phyloP scores from a whole-genome alignment of 345 rosid genomes.

The Clarkia xantiana region DNA sequence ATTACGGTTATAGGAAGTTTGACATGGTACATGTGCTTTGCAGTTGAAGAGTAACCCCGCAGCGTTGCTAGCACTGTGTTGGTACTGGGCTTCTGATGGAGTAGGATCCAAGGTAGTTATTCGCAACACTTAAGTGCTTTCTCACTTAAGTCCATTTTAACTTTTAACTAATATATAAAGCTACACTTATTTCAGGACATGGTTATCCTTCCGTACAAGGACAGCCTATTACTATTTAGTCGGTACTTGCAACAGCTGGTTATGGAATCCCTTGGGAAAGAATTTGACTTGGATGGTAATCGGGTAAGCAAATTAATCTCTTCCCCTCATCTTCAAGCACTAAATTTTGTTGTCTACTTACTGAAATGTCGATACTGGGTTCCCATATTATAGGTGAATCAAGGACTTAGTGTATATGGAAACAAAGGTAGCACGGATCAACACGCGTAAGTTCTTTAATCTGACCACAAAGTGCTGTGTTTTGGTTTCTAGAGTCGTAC shows the following conservation, averaged over 20 bases:
- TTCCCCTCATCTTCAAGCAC: neutral
- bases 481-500: neutral
- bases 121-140: slow-evolving; percentile 7
- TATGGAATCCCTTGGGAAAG: slow-evolving; percentile 98
- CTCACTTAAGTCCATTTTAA: neutral
- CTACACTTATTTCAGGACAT: slow-evolving; percentile 52
- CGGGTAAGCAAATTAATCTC: slow-evolving; percentile 32
- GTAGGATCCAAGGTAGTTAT: slow-evolving; percentile 74
- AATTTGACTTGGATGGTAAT: slow-evolving; percentile 90
- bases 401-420: slow-evolving; percentile 90
- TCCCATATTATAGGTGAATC: slow-evolving; percentile 64
- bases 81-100: slow-evolving; percentile 95
- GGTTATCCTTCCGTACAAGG: slow-evolving; percentile 99
- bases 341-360: neutral
- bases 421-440: slow-evolving; percentile 99
- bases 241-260: slow-evolving; percentile 92
- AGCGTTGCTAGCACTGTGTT: slow-evolving; percentile 81
- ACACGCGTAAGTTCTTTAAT: slow-evolving; percentile 68
- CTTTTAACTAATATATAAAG: no score
- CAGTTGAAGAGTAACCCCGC: slow-evolving; percentile 90
- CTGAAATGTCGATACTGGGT: slow-evolving; percentile 3
- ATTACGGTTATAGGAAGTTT: neutral
- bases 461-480: neutral
- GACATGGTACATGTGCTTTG: slow-evolving; percentile 8
- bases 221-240: slow-evolving; percentile 82